Conservation (phyloP, 192 early-diverging fungal species). For the Lunasporangiospora selenospora region DNA sequence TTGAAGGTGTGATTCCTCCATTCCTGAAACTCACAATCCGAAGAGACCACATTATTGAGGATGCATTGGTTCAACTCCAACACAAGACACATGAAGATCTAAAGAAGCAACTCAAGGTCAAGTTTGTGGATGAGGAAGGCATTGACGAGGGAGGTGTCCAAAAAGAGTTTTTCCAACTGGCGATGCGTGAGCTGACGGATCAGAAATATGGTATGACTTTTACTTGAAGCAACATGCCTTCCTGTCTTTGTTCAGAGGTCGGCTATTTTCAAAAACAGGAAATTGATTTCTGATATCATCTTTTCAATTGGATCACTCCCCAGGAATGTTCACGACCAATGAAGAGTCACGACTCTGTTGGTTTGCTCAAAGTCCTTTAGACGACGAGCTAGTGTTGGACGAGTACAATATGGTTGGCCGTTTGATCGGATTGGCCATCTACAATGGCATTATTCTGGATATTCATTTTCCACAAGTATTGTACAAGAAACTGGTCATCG, state of each 20-base stretch:
- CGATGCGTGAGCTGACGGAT: slow-evolving; percentile 89
- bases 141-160: slow-evolving; percentile 95
- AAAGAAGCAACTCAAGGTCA: slow-evolving; percentile 88
- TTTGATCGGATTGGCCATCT: slow-evolving; percentile 90
- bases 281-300: too few relatives aligned
- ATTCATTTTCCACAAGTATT: slow-evolving; percentile 86
- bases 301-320: not conserved
- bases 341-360: slow-evolving; percentile 86
- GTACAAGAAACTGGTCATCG: slow-evolving; percentile 82
- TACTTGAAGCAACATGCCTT: too few relatives aligned
- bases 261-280: too few relatives aligned
- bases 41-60: slow-evolving; percentile 73
- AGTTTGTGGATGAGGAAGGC: slow-evolving; percentile 93
- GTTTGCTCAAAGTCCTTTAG: slow-evolving; percentile 71
- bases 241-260: too few relatives aligned
- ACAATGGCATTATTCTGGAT: slow-evolving; percentile 91
- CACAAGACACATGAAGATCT: slow-evolving; percentile 84
- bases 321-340: slow-evolving; percentile 77
- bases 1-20: slow-evolving; percentile 76
- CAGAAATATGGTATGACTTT: slow-evolving; percentile 73
- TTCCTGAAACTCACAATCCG: slow-evolving; percentile 77
- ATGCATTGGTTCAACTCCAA: slow-evolving; percentile 67
- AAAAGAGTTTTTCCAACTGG: slow-evolving; percentile 93
- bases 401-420: slow-evolving; percentile 91
- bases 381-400: slow-evolving; percentile 60